Percentiles rank a stretch among this genome's conserved stretches.
Evolutionary conservation across 2,329 filamentous ascomycete species (phyloP).

Genomic region (Cytospora paraplurivora): DNA sequence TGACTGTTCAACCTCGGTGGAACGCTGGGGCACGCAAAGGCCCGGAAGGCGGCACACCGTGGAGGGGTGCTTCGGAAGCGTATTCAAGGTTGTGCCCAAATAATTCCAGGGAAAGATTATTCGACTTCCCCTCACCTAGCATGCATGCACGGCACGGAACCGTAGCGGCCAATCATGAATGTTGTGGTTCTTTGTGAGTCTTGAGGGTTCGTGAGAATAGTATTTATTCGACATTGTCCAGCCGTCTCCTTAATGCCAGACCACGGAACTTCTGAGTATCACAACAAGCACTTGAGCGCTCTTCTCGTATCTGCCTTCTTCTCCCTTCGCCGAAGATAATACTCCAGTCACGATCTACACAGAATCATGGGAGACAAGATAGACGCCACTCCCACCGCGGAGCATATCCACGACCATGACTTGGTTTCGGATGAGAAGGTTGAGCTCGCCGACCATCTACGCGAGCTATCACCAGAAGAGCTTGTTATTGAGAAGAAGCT

Average conservation of each 20-base stretch:
- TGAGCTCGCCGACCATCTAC: slow-evolving; percentile 13
- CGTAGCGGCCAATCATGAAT: neutral
- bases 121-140: neutral
- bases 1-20: too few relatives aligned
- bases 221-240: neutral
- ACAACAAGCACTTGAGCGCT: too few relatives aligned
- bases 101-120: neutral
- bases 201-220: too few relatives aligned
- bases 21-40: too few relatives aligned
- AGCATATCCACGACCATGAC: slow-evolving; percentile 23
- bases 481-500: slow-evolving; percentile 55
- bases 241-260: neutral
- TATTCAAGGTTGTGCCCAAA: too few relatives aligned
- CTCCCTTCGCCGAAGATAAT: neutral
- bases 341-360: too few relatives aligned
- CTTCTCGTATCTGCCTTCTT: neutral
- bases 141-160: neutral
- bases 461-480: slow-evolving; percentile 29
- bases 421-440: slow-evolving; percentile 18
- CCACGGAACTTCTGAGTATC: neutral
- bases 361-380: slow-evolving; percentile 23
- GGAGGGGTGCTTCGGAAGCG: too few relatives aligned
- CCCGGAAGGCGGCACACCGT: too few relatives aligned
- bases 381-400: slow-evolving; percentile 14
- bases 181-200: neutral